Percentiles rank a stretch among this genome's conserved stretches.
Evolutionary conservation across 164 flowering plant species (phyloP).

Genomic region (Brasenia schreberi): DNA sequence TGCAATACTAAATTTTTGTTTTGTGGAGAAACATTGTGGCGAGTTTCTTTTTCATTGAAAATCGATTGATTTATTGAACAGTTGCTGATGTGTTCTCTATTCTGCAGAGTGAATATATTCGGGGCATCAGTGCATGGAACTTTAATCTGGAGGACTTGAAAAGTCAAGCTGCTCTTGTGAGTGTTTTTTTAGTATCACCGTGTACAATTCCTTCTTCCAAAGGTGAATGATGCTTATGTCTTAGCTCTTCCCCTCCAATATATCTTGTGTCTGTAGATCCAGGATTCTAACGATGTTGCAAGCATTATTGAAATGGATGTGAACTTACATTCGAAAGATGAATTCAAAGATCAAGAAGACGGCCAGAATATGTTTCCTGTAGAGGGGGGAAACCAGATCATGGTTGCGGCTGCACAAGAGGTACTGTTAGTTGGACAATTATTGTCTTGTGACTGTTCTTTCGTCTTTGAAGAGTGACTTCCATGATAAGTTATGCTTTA

Average conservation of each 20-base stretch:
- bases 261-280: conserved; percentile 40
- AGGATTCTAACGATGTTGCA: conserved; percentile 42
- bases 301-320: conserved; percentile 33
- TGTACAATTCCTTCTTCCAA: background rate
- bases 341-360: conserved; percentile 8
- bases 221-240: background rate
- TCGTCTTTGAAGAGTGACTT: too few relatives aligned
- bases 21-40: too few relatives aligned
- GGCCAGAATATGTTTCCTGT: background rate
- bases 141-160: conserved; percentile 91
- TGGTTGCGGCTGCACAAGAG: conserved; percentile 15
- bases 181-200: conserved; percentile 10
- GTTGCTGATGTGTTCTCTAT: conserved; percentile 1
- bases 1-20: too few relatives aligned
- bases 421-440: conserved; percentile 15
- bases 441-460: too few relatives aligned
- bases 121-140: conserved; percentile 98
- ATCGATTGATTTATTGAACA: background rate
- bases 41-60: too few relatives aligned
- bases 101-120: conserved; percentile 85
- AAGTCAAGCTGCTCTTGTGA: conserved; percentile 87
- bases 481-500: too few relatives aligned
- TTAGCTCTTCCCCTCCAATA: background rate
- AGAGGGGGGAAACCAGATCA: background rate
- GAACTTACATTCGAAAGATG: conserved; percentile 20